These are phyloP conservation scores for Colletotrichum gloeosporioides DNA, from an alignment of 2,329 filamentous ascomycete genomes.

Conservation along the genomic window DNA sequence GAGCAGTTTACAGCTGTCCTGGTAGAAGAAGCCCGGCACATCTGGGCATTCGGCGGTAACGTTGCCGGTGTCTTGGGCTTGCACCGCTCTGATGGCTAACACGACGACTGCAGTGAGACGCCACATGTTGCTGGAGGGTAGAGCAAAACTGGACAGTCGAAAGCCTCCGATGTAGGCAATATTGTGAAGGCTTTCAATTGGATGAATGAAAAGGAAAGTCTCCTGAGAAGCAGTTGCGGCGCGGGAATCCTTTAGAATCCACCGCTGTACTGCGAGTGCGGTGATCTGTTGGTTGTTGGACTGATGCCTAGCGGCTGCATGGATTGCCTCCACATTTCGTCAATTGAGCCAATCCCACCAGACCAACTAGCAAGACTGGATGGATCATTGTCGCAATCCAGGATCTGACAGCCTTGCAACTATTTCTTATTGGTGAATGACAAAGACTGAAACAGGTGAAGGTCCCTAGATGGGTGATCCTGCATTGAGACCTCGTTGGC, in stretches of 20 bases:
- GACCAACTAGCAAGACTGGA: not conserved
- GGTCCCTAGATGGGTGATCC: not conserved
- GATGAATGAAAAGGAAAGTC: not conserved
- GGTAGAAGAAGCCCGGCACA: not conserved
- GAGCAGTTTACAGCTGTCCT: not conserved
- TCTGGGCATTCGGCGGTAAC: accelerated
- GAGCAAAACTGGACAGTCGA: not conserved
- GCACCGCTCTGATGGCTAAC: not conserved
- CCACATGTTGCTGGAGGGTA: not conserved
- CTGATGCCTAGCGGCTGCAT: not conserved
- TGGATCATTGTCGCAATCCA: not conserved
- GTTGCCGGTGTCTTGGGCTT: not conserved
- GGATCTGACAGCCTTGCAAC: not conserved
- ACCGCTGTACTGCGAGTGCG: not conserved
- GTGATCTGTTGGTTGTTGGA: not conserved
- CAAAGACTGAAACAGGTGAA: accelerated
- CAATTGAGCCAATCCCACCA: not conserved
- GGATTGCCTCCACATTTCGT: not conserved
- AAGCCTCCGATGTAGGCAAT: not conserved
- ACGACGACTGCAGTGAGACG: not conserved
- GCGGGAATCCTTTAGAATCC: not conserved
- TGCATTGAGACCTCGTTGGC: not conserved
- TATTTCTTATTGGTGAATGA: not conserved
- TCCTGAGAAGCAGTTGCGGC: not conserved
- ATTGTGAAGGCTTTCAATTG: not conserved